These are phyloP conservation scores for Monilinia polystroma DNA, from an alignment of 2,329 filamentous ascomycete genomes.

Conservation along the genomic window DNA sequence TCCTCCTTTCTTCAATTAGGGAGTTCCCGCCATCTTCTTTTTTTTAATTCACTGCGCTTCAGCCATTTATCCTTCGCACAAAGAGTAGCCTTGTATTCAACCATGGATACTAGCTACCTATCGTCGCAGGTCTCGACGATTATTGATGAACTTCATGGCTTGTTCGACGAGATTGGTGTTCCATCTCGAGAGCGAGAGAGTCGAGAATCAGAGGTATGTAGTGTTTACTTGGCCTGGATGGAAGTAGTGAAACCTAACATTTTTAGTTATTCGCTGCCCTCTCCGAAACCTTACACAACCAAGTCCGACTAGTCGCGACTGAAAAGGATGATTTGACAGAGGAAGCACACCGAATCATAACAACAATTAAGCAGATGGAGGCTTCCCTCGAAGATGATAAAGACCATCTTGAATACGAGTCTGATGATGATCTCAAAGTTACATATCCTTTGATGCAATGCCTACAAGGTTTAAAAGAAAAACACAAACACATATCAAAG, in stretches of 20 bases:
- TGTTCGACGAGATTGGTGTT: conserved; percentile 98
- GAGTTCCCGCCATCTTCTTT: conserved; percentile 11
- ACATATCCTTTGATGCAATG: conserved; percentile 83
- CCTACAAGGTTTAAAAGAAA: conserved; percentile 78
- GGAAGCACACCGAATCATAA: conserved; percentile 82
- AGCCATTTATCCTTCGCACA: conserved; percentile 5
- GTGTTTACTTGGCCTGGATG: conserved; percentile 14
- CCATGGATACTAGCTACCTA: conserved; percentile 88
- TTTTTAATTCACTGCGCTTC: conserved; percentile 7
- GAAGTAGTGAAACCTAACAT: conserved; percentile 27
- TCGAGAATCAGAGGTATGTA: conserved; percentile 79
- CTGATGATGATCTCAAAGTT: conserved; percentile 69
- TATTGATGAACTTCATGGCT: conserved; percentile 85
- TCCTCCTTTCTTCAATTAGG: conserved; percentile 20
- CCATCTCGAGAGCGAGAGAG: conserved; percentile 86
- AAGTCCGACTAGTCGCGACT: conserved; percentile 77
- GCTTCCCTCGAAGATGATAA: conserved; percentile 77
- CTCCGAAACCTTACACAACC: conserved; percentile 87
- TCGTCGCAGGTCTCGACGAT: conserved; percentile 94
- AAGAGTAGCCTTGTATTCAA: conserved; percentile 23
- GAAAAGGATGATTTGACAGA: conserved; percentile 92
- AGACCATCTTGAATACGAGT: conserved; percentile 60
- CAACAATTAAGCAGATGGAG: conserved; percentile 90
- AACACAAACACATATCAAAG: conserved; percentile 75
- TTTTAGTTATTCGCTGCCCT: conserved; percentile 82